Base-by-base conservation (phyloP, 2,329 filamentous ascomycete genomes). In the Penicillium psychrosexuale region DNA sequence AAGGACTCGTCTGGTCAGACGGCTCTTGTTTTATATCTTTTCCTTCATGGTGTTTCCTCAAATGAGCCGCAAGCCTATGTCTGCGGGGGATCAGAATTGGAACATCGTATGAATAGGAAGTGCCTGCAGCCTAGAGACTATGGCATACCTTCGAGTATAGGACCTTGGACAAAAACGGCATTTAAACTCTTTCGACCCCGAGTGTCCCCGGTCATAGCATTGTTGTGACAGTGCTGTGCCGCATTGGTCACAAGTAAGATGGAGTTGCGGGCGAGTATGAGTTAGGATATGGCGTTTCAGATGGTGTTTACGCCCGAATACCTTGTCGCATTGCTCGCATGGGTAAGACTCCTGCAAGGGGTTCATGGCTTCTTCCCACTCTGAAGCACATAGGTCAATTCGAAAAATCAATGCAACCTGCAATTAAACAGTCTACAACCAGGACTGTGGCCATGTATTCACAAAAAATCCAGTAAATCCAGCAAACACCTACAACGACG, bases 281-380 rank as follows among this genome's bases (percentile, higher is more conserved):
- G 47, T 50, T 33, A 50, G 15, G 37, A 50, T 17, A 50, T 50
- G 47, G 37, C 47, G 47, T 19, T 50, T 50, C 30, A 50, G 12
- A 50, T 50, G 37, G 22, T 50, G 47, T 43, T 50, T 50, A 50
- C 30, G 47, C 22, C 47, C 22, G 38, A 50, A 50, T 44, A 34
- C 22, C 47, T 50, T 50, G 47, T 36, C 38, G 38, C 47, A 50
- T 50, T 50, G 47, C 15, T 50, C 47, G 30, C 47, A 44, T 12
- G 38, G 30, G 5, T 19, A 44, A 51, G 28, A 27, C 19, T 51
- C 47, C 31, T 28, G 38, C 9, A n/a, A 9, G n/a, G 47, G 11
- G 9, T 22, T 13, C 47, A 51, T 51, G 11, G 30, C 30, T 34
- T 43, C 19, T 22, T 15, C 8, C 17, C 27, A 7, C 22, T 49